These are phyloP conservation scores for Heracleum sosnowskyi DNA, from an alignment of 129 eudicot species.

Conservation along the genomic window DNA sequence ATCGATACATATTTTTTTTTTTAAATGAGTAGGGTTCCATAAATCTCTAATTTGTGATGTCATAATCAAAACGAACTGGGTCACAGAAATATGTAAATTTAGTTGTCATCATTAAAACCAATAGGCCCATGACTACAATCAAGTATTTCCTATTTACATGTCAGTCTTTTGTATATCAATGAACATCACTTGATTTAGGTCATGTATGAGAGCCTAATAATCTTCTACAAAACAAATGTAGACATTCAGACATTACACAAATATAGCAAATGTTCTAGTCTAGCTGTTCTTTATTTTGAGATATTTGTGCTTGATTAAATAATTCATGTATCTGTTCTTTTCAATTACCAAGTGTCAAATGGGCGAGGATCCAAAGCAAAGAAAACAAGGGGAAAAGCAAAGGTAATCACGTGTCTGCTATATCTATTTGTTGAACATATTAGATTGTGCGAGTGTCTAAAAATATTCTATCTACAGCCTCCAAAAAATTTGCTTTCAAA, in stretches of 20 bases:
- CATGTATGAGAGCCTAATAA: not conserved
- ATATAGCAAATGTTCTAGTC: conserved; percentile 2
- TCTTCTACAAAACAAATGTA: not conserved
- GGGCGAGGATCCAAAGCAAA: conserved; percentile 72
- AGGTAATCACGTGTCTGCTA: conserved; percentile 37
- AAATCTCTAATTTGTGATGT: no score
- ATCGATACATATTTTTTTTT: no score
- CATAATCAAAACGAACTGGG: not conserved
- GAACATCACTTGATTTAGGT: not conserved
- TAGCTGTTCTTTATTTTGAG: conserved; percentile 13
- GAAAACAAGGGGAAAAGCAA: conserved; percentile 48
- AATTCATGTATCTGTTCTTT: conserved; percentile 3
- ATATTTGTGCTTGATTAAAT: conserved; percentile 15
- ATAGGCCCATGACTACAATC: not conserved
- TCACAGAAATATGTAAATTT: no score
- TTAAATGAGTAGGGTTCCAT: not conserved
- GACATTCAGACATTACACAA: not conserved
- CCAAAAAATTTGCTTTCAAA: conserved; percentile 35
- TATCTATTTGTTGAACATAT: conserved; percentile 3
- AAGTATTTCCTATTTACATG: not conserved
- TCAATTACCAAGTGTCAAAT: conserved; percentile 46
- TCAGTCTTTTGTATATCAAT: not conserved
- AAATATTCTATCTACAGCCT: conserved; percentile 31
- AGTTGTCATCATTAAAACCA: no score
- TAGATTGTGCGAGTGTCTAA: conserved; percentile 18